Conservation (phyloP, 441 rosid species). For the Pelargonium citronellum region DNA sequence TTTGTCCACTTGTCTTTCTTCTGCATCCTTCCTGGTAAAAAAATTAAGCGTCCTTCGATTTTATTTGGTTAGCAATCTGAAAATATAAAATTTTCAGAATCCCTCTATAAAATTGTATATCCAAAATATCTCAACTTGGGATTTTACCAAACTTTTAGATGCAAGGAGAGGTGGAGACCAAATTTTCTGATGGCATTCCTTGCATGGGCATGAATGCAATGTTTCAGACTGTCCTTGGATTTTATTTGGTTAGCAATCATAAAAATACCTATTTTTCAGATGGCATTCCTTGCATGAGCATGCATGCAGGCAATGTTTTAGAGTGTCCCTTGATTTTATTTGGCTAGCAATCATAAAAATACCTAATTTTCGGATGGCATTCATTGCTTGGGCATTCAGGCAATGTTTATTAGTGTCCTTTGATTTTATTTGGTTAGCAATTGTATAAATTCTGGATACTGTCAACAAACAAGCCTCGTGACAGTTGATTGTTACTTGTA, state of each 20-base stretch:
- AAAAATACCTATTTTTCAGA: too few species aligned
- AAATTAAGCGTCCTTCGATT: too few species aligned
- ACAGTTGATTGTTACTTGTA: neutral
- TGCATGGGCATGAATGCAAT: neutral
- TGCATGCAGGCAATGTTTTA: neutral
- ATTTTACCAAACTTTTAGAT: neutral
- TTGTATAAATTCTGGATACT: neutral
- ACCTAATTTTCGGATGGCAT: too few species aligned
- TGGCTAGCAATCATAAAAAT: neutral
- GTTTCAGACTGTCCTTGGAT: neutral
- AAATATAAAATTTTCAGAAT: too few species aligned
- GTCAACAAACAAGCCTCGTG: neutral
- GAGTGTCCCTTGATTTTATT: too few species aligned
- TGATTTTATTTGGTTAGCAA: neutral
- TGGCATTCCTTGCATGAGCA: neutral
- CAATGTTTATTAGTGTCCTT: too few species aligned
- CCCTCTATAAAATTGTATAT: too few species aligned
- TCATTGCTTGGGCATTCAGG: too few species aligned
- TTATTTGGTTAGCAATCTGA: too few species aligned
- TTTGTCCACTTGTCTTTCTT: neutral
- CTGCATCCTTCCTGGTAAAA: neutral
- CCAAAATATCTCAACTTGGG: neutral
- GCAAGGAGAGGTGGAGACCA: neutral
- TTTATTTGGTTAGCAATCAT: neutral
- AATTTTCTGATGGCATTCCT: neutral